Percentiles rank a stretch among this genome's conserved stretches.
Evolutionary conservation across 2,329 filamentous ascomycete genomes (phyloP).

Genomic region (Fusarium metavorans): DNA sequence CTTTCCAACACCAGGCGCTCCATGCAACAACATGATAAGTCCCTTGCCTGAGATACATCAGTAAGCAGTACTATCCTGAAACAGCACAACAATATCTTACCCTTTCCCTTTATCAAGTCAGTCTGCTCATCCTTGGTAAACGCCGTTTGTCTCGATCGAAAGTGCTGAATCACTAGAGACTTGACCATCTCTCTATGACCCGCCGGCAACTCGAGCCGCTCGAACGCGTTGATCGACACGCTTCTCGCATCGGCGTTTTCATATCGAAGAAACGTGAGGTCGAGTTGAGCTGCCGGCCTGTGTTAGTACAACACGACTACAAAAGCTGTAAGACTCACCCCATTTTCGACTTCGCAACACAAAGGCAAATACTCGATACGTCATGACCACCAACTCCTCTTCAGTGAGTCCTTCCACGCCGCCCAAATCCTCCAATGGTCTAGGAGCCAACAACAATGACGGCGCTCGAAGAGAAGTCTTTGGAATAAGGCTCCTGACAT

Average conservation of each 20-base stretch:
- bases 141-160: constrained; percentile 40
- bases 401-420: constrained; percentile 13
- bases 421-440: neutral
- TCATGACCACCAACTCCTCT: constrained; percentile 48
- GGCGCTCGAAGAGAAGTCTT: neutral
- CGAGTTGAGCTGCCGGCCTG: neutral
- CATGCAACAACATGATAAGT: constrained; percentile 10
- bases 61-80: neutral
- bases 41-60: constrained; percentile 3
- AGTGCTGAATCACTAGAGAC: constrained; percentile 49
- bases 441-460: neutral
- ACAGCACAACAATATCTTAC: constrained; percentile 16
- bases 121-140: constrained; percentile 27
- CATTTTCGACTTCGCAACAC: constrained; percentile 49
- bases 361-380: constrained; percentile 50
- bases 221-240: constrained; percentile 36
- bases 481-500: neutral
- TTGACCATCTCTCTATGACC: constrained; percentile 46
- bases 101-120: constrained; percentile 50
- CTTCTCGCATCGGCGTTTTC: neutral
- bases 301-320: too few relatives aligned
- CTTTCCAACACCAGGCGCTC: constrained; percentile 20
- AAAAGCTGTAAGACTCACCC: constrained; percentile 37
- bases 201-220: constrained; percentile 39
- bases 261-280: neutral